A percentile compares a stretch with the other conserved stretches of the same genome.
Conservation (phyloP, 2,329 filamentous ascomycete genomes). For the Myriosclerotinia scirpicola region DNA sequence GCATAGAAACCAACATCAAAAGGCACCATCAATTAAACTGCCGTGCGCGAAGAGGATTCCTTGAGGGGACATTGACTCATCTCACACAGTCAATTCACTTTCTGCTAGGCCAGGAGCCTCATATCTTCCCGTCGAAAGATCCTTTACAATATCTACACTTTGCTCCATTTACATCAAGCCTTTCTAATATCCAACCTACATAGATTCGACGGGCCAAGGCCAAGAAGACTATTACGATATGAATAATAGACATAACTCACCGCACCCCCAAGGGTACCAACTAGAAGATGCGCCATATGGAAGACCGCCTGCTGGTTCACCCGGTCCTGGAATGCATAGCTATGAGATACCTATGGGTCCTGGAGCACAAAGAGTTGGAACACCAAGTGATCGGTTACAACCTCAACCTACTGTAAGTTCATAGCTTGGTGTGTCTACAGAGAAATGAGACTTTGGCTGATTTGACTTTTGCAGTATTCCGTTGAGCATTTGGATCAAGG, state of each 20-base stretch:
- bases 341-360: conserved; percentile 70
- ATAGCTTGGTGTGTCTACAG: conserved; percentile 9
- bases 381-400: conserved; percentile 73
- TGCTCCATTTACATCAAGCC: conserved; percentile 21
- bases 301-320: conserved; percentile 30
- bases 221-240: conserved; percentile 65
- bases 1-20: conserved; percentile 6
- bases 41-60: conserved; percentile 1
- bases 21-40: not conserved
- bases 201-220: conserved; percentile 37
- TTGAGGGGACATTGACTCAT: conserved; percentile 6
- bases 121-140: conserved; percentile 21
- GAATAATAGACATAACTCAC: conserved; percentile 57
- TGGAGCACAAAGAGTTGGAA: conserved; percentile 51
- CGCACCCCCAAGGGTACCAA: conserved; percentile 78
- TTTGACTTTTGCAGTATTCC: conserved; percentile 55
- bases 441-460: conserved; percentile 26
- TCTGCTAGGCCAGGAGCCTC: conserved; percentile 34
- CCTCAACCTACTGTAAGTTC: conserved; percentile 78
- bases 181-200: conserved; percentile 32
- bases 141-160: conserved; percentile 28
- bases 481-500: conserved; percentile 66
- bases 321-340: conserved; percentile 46
- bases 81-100: conserved; percentile 10
- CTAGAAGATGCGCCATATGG: conserved; percentile 61